These are phyloP conservation scores for Saccharum officinarum DNA, from an alignment of 176 grass and related monocot species.

Conservation along the genomic window DNA sequence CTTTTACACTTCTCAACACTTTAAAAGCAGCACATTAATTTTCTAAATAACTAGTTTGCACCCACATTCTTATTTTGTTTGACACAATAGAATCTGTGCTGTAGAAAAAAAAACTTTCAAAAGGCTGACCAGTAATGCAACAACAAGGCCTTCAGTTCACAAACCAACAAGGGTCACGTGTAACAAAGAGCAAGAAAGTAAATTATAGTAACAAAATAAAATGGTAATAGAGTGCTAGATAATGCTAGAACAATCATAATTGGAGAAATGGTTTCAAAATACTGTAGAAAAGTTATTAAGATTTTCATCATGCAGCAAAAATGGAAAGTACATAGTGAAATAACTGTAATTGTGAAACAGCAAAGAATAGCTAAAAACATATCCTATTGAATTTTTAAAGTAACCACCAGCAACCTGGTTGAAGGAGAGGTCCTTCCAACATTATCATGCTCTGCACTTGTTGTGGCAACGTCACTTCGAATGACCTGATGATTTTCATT, in stretches of 20 bases:
- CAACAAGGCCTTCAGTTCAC: background rate
- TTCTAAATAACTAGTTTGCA: background rate
- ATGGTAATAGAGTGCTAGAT: background rate
- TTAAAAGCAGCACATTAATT: background rate
- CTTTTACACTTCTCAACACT: background rate
- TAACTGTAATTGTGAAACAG: background rate
- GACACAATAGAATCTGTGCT: background rate
- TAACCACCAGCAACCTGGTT: slow-evolving; percentile 38
- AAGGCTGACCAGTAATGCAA: background rate
- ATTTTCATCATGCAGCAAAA: slow-evolving; percentile 11
- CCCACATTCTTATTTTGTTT: slow-evolving; percentile 3
- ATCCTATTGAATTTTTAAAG: slow-evolving; percentile 15
- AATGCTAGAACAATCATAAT: background rate
- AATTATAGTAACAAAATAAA: background rate
- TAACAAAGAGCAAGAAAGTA: slow-evolving; percentile 8
- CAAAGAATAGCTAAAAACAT: background rate
- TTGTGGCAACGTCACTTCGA: slow-evolving; percentile 36
- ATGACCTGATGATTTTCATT: slow-evolving; percentile 50
- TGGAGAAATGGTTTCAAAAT: background rate
- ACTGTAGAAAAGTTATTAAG: background rate
- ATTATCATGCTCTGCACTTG: slow-evolving; percentile 57
- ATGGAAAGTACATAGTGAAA: slow-evolving; percentile 11
- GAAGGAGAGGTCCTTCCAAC: slow-evolving; percentile 49
- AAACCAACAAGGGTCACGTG: background rate
- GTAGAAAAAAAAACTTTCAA: background rate